A percentile compares a stretch with the other conserved stretches of the same genome.
phyloP scores from a whole-genome alignment of 352 stramenopile genomes.

The Blastocystis sp. region DNA sequence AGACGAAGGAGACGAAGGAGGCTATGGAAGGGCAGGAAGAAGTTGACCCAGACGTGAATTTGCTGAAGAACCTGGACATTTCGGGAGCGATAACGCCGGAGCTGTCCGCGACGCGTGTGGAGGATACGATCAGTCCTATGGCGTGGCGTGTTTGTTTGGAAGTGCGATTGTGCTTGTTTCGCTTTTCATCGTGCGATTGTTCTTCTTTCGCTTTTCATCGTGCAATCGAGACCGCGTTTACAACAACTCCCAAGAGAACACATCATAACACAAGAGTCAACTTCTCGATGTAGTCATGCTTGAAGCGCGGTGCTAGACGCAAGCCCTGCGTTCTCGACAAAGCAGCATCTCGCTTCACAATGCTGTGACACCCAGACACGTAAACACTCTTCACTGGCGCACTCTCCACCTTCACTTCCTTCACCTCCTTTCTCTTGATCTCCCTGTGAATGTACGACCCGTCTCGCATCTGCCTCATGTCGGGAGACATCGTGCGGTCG shows the following conservation, averaged over 20 bases:
- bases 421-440: conserved; percentile 13
- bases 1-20: background rate
- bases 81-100: background rate
- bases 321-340: background rate
- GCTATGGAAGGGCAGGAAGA: background rate
- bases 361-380: conserved; percentile 12
- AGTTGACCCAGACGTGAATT: background rate
- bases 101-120: background rate
- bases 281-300: conserved; percentile 46
- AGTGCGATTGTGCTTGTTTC: too few relatives aligned
- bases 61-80: background rate
- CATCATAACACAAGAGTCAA: conserved; percentile 14
- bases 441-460: background rate
- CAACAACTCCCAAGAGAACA: conserved; percentile 42
- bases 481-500: background rate
- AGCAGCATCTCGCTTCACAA: background rate
- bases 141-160: conserved; percentile 35
- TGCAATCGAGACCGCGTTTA: too few relatives aligned
- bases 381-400: background rate
- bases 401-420: background rate
- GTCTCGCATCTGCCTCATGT: background rate
- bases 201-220: too few relatives aligned
- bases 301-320: conserved; percentile 21
- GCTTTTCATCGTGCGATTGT: too few relatives aligned
- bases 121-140: background rate